Evolutionary conservation across 2,329 filamentous ascomycete genomes (phyloP).

Genomic region (Geoglossum cookeanum): DNA sequence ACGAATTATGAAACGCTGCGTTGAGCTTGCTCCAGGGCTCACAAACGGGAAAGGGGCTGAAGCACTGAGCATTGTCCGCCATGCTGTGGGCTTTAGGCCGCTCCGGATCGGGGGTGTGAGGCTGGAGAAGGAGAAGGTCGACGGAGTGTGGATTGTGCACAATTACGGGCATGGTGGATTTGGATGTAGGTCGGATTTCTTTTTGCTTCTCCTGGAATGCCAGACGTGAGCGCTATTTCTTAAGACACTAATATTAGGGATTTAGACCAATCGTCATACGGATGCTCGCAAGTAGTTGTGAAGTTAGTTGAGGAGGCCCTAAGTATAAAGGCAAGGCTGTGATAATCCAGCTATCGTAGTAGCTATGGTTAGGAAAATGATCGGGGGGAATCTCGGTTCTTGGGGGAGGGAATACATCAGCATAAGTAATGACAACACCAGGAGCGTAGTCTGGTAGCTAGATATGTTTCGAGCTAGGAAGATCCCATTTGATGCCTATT

Average conservation of each 20-base stretch:
- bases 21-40: slow-evolving; percentile 45
- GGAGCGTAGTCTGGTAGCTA: too few species aligned
- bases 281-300: slow-evolving; percentile 3
- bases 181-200: slow-evolving; percentile 33
- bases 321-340: neutral
- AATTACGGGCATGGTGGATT: slow-evolving; percentile 66
- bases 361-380: too few species aligned
- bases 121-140: slow-evolving; percentile 51
- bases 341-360: neutral
- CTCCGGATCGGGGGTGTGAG: slow-evolving; percentile 54
- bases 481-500: neutral
- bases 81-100: slow-evolving; percentile 67
- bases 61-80: slow-evolving; percentile 54
- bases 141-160: slow-evolving; percentile 51
- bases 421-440: too few species aligned
- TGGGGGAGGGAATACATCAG: neutral
- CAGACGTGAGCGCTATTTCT: neutral
- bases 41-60: slow-evolving; percentile 49
- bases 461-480: neutral
- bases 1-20: slow-evolving; percentile 66
- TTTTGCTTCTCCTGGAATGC: neutral
- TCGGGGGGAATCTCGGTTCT: neutral
- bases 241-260: neutral
- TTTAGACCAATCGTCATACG: slow-evolving; percentile 5
- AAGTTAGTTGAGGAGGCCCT: slow-evolving; percentile 4